Base-by-base conservation (phyloP, 306 rosid genomes). In the Pueraria montana region DNA sequence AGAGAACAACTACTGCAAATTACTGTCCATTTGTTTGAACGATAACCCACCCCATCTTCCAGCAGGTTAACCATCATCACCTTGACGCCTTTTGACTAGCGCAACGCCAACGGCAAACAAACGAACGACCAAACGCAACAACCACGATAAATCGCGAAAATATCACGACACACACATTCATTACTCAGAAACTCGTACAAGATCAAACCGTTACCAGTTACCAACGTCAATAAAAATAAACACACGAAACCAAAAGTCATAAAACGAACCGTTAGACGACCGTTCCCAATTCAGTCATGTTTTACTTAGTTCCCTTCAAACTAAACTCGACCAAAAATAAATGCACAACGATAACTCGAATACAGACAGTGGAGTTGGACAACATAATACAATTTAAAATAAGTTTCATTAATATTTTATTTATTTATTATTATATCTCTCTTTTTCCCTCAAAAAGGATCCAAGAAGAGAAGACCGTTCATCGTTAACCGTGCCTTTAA, bases 401-500 rank as follows among this genome's bases (percentile, higher is more conserved):
- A n/a, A 40, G 4, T 43, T 16, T 16, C 0, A 11, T 11, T 27
- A 26, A 3, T 46, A 38, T 58, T 27, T 62, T 48, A 2, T 2
- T 48, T 50, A 14, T 1, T 74, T 32, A 4, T 20, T 46, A 23
- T 6, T 40, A 27, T 55, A 46, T 40, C 30, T 20, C 12, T 21
- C 8, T 52, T 53, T 42, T 36, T 56, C 2, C 42, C 24, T 64
- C 17, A 14, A 18, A 74, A 76, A 67, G 88, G 77, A 86, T 88
- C 87, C 81, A 34, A 83, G 63, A 36, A 50, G 63, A 84, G 58
- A 88, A 89, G 97, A 90, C 97, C 97, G 97, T 94, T 94, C 97
- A 93, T 94, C 95, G 98, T 38, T 73, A 59, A 32, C 42, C 20
- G 91, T 70, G 97, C 92, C 83, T 73, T 8, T 42, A 18, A 12